Conservation (phyloP, 2,329 filamentous ascomycete genomes). For the Ascochyta rabiei region DNA sequence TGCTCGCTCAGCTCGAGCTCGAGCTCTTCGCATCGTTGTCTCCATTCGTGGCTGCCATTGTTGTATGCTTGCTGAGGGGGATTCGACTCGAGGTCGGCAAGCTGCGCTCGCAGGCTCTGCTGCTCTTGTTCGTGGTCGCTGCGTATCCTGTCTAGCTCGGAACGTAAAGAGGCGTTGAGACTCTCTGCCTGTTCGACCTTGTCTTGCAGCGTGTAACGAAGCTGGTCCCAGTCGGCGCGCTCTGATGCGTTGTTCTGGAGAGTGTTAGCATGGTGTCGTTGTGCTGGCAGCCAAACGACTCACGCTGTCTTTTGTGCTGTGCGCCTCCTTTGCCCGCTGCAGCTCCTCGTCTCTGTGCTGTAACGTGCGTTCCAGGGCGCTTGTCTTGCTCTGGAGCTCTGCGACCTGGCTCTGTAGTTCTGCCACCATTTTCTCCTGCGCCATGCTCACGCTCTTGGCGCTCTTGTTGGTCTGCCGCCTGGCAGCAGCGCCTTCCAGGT, state of each 20-base stretch:
- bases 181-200: slow-evolving; percentile 76
- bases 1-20: slow-evolving; percentile 75
- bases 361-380: slow-evolving; percentile 71
- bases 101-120: slow-evolving; percentile 66
- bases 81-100: slow-evolving; percentile 58
- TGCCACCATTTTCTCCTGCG: slow-evolving; percentile 59
- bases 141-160: slow-evolving; percentile 77
- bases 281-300: slow-evolving; percentile 19
- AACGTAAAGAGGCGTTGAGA: slow-evolving; percentile 78
- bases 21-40: slow-evolving; percentile 48
- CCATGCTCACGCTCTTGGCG: slow-evolving; percentile 42
- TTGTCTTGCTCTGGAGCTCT: slow-evolving; percentile 75
- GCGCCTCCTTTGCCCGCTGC: slow-evolving; percentile 62
- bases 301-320: slow-evolving; percentile 59
- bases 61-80: slow-evolving; percentile 29
- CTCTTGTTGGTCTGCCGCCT: slow-evolving; percentile 55
- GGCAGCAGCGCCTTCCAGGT: slow-evolving; percentile 57
- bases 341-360: slow-evolving; percentile 75
- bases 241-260: slow-evolving; percentile 61
- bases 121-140: slow-evolving; percentile 70
- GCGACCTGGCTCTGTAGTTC: slow-evolving; percentile 82
- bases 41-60: slow-evolving; percentile 40
- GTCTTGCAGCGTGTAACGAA: slow-evolving; percentile 71
- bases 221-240: slow-evolving; percentile 72
- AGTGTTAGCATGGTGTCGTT: slow-evolving; percentile 7